Evolutionary conservation across 164 flowering plant species (phyloP).

Genomic region (Chimonanthus praecox): DNA sequence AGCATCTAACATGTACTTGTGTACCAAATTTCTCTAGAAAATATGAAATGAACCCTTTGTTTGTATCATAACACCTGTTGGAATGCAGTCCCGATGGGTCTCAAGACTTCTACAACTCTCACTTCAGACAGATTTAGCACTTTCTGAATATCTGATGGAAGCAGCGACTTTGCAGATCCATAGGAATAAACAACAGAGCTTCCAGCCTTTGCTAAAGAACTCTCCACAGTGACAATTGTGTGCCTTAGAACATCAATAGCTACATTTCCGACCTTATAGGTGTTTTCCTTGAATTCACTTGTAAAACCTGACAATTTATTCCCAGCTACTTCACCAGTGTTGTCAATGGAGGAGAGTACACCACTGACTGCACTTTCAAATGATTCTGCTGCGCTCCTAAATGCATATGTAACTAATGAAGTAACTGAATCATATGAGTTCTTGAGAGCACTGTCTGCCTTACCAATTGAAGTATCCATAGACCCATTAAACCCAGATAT

Average conservation of each 20-base stretch:
- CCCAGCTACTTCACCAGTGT: conserved; percentile 41
- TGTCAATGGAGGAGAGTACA: conserved; percentile 34
- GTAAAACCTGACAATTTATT: conserved; percentile 41
- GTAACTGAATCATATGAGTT: conserved; percentile 39
- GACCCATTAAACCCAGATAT: conserved; percentile 35
- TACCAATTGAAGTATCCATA: conserved; percentile 33
- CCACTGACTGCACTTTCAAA: conserved; percentile 37
- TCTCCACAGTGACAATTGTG: conserved; percentile 47
- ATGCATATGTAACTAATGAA: conserved; percentile 32
- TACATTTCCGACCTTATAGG: conserved; percentile 35
- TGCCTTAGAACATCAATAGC: conserved; percentile 53
- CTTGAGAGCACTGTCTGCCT: conserved; percentile 37
- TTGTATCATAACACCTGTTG: conserved; percentile 44
- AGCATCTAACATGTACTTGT: neutral
- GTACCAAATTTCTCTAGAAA: neutral
- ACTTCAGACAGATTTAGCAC: conserved; percentile 53
- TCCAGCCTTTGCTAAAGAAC: conserved; percentile 44
- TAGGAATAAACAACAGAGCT: conserved; percentile 44
- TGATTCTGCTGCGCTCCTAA: conserved; percentile 35
- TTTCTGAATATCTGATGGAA: conserved; percentile 60
- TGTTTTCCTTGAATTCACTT: conserved; percentile 40
- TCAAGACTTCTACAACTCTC: conserved; percentile 30
- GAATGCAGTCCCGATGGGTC: conserved; percentile 48
- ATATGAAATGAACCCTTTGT: neutral
- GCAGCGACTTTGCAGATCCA: conserved; percentile 53